Base-by-base conservation (phyloP, 2,329 filamentous ascomycete genomes). In the Aspergillus tubingensis region DNA sequence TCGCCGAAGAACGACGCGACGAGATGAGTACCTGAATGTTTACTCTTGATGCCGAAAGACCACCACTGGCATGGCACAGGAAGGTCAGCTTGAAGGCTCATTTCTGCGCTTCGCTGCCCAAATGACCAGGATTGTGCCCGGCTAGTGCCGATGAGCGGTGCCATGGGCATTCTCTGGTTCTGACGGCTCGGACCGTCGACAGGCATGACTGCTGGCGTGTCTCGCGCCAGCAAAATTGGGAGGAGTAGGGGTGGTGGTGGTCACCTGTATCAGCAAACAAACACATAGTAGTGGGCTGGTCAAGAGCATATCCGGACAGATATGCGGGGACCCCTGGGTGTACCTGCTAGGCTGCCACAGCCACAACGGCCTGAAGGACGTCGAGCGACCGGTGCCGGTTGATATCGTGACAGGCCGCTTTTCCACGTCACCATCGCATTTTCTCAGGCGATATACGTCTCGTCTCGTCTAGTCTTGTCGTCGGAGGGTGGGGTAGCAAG, bases 371-470 rank as follows among this genome's bases (percentile, higher is more conserved):
- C 63, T 62, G 65, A 62, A 61, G 58, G 61, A 68, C 62, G 55
- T 67, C 64, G 60, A 72, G 66, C 64, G 65, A 66, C 62, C 61
- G 63, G 57, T 48, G 27, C 68, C 62, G 56, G 70, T 70, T 63
- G 65, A 68, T 65, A 69, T 72, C 63, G 59, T 67, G 67, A 72
- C 67, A 66, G 64, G 65, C 65, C 62, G 63, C 60, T 61, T 36
- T 63, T 72, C 70, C 70, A 73, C 72, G 72, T 74, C 72, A 74
- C 67, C 63, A 58, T 54, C 57, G 52, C 47, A 59, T 59, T 58
- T 36, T 36, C 64, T 58, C 67, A 56, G 66, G 65, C 62, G 61
- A 60, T 66, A 55, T 60, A 55, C 60, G 56, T 61, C 62, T 36
- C 32, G 25, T 27, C 25, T 27, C 25, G 25, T 27, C 25, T 27